Percentiles rank a stretch among this genome's conserved stretches.
Conservation (phyloP, 2,329 filamentous ascomycete genomes). For the Ustilaginoidea virens region DNA sequence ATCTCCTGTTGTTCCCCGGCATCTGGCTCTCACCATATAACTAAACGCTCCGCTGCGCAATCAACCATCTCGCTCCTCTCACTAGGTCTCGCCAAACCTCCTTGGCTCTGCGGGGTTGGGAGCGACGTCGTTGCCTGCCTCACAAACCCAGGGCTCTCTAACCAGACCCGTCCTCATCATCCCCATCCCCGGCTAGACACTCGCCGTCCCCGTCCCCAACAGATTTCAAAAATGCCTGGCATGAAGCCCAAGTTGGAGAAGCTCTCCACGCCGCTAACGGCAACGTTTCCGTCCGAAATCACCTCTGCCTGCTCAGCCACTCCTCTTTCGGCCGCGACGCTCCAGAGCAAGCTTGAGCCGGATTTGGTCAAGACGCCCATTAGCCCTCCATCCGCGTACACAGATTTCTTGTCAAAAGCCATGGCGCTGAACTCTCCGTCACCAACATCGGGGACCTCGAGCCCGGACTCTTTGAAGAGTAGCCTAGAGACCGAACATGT, state of each 20-base stretch:
- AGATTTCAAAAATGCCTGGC: too few species aligned
- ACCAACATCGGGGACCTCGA: conserved; percentile 31
- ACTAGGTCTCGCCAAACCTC: too few species aligned
- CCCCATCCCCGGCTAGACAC: too few species aligned
- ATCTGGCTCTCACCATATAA: neutral
- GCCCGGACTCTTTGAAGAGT: conserved; percentile 34
- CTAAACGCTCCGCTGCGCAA: too few species aligned
- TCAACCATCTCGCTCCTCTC: too few species aligned
- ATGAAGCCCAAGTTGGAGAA: conserved; percentile 44
- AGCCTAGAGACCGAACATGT: conserved; percentile 40
- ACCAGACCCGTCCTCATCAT: neutral
- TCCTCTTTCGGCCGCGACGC: conserved; percentile 39
- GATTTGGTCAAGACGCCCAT: conserved; percentile 74
- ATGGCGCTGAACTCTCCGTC: conserved; percentile 62
- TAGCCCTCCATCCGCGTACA: conserved; percentile 77
- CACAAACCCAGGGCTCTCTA: too few species aligned
- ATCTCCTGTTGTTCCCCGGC: neutral
- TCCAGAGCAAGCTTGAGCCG: conserved; percentile 23
- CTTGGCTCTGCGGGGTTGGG: too few species aligned
- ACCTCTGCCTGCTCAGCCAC: conserved; percentile 51
- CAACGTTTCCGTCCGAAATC: conserved; percentile 45
- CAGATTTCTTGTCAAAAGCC: conserved; percentile 72
- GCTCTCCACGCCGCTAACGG: conserved; percentile 46
- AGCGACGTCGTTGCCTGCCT: too few species aligned
- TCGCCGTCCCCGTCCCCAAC: too few species aligned